Evolutionary conservation across 2,329 filamentous ascomycete genomes (phyloP).

Genomic region (Domatiomyces globalis): DNA sequence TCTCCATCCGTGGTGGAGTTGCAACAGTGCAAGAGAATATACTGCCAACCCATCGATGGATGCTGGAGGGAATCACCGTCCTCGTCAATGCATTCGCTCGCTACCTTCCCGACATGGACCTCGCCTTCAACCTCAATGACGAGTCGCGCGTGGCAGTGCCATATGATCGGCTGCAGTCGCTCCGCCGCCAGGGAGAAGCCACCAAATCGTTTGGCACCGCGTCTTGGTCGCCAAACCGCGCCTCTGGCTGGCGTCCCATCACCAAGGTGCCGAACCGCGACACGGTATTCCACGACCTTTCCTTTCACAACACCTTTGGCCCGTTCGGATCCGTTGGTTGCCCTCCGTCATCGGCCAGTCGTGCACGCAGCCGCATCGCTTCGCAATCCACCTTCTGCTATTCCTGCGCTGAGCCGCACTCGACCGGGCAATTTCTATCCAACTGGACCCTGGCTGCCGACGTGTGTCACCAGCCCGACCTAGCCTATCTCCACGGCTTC

Average conservation of each 20-base stretch:
- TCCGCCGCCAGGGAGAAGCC: slow-evolving; percentile 23
- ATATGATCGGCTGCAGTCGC: slow-evolving; percentile 28
- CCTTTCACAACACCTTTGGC: slow-evolving; percentile 29
- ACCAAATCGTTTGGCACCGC: slow-evolving; percentile 4
- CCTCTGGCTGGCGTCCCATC: slow-evolving; percentile 26
- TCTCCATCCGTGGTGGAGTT: slow-evolving; percentile 41
- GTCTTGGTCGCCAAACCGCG: slow-evolving; percentile 27
- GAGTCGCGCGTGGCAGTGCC: slow-evolving; percentile 44
- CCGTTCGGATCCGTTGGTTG: slow-evolving; percentile 41
- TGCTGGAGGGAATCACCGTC: slow-evolving; percentile 39
- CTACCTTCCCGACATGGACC: slow-evolving; percentile 48
- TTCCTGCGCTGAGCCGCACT: slow-evolving; percentile 49
- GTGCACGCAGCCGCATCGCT: slow-evolving; percentile 39
- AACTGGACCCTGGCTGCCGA: slow-evolving; percentile 53
- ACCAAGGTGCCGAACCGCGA: slow-evolving; percentile 23
- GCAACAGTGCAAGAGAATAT: slow-evolving; percentile 37
- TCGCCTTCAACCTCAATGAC: slow-evolving; percentile 50
- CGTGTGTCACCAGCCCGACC: slow-evolving; percentile 63
- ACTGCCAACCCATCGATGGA: slow-evolving; percentile 43
- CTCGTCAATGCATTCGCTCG: slow-evolving; percentile 43
- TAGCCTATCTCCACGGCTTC: slow-evolving; percentile 59
- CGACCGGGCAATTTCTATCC: slow-evolving; percentile 50
- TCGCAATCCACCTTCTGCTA: slow-evolving; percentile 51
- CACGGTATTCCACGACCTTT: slow-evolving; percentile 28
- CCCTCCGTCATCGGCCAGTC: slow-evolving; percentile 45